Base-by-base conservation (phyloP, 2,329 filamentous ascomycete genomes). In the Kalaharituber pfeilii region DNA sequence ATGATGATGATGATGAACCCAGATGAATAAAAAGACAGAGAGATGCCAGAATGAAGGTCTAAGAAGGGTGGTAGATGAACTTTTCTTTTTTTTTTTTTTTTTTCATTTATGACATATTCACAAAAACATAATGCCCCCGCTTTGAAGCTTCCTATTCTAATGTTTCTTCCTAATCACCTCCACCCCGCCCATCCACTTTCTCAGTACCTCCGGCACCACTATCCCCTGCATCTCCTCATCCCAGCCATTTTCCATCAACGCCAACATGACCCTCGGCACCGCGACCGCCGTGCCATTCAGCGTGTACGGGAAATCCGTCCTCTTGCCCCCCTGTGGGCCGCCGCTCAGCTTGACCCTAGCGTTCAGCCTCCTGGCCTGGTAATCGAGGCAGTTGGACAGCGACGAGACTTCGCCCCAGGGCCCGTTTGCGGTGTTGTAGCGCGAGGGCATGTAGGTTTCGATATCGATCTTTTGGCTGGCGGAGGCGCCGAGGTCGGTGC, bases 261-360 rank as follows among this genome's bases (percentile, higher is more conserved):
- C 88, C 24, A 91, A 88, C 56, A 98, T 67, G 11, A 98, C 84
- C 52, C 91, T 76, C 2, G 91, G 91, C 33, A 96, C 82, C 0
- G 91, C 91, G 63, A 96, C 73, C 0, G 89, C 91, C 1, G 91
- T 98, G 0, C 89, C 93, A 66, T 98, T 98, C 33, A 94, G 75
- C 0, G 91, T 98, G 71, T 85, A 86, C 13, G 88, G 86, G 67
- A 86, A 96, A 1, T 75, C 73, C 39, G 82, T 69, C 65, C 75
- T 78, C n/a, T 70, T 64, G 3, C 71, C 70, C 57, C 67, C 67
- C 5, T 62, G 52, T 36, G 51, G 20, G 11, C 49, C 22, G 39
- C 69, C 69, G 51, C 69, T 71, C 11, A 74, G 58, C 58, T 81
- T 79, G 47, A 85, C 72, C 39, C 83, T 76, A 13, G 91, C 95